Percentiles rank a stretch among this genome's conserved stretches.
These are phyloP conservation scores for Quercus gilva DNA, from an alignment of 306 rosid genomes.

Conservation along the genomic window DNA sequence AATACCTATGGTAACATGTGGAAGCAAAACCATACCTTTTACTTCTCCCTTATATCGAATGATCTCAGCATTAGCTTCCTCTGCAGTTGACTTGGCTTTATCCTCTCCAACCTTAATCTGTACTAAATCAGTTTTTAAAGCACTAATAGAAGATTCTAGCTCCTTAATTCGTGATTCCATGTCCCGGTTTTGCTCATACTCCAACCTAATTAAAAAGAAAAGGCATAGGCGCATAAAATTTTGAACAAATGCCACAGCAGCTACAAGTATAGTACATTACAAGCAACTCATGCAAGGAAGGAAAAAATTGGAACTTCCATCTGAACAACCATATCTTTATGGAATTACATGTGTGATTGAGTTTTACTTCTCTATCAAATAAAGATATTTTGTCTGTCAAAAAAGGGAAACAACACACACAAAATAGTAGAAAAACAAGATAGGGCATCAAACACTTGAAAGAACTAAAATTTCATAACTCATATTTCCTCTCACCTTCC, in stretches of 20 bases:
- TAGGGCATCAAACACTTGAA: no score
- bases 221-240: no score
- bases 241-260: neutral
- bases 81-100: constrained; percentile 64
- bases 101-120: constrained; percentile 67
- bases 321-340: no score
- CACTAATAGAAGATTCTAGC: constrained; percentile 59
- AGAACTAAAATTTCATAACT: no score
- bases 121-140: constrained; percentile 63
- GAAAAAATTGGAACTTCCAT: neutral
- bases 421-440: no score
- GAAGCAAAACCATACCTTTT: constrained; percentile 51
- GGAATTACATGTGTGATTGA: no score
- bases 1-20: constrained; percentile 9
- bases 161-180: constrained; percentile 71
- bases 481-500: no score
- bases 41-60: constrained; percentile 56
- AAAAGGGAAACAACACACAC: no score
- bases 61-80: constrained; percentile 67
- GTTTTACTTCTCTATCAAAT: no score
- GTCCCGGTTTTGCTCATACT: constrained; percentile 95
- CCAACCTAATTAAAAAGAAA: no score
- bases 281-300: constrained; percentile 5
- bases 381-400: no score
- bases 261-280: neutral